Evolutionary conservation across 176 grass and related monocot species (phyloP), one percentile per base, ranked within the genome.

Genomic region (Hordeum marinum): DNA sequence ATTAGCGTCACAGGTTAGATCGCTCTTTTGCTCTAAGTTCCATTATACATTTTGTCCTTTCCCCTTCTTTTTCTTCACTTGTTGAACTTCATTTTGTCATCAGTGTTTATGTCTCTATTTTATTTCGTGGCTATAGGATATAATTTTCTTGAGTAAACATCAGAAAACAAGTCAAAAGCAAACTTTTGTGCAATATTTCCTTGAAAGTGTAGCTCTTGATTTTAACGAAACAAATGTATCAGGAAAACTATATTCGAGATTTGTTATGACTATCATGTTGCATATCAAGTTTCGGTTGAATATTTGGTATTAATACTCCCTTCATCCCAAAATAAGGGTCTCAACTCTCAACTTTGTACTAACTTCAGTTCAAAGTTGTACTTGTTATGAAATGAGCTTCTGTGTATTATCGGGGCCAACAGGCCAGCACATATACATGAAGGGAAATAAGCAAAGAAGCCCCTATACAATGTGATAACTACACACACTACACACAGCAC

Each of bases 1-100:
- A 83, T 94, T 99, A 89, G 94, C 94, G 29, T 94, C 94, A 80
- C 97, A 99, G 97, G 97, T 99, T 77, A 87, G 88, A 42, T 32
- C 45, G 78, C 60, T 79, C 61, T 58, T 78, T 61, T 80, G 42
- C 36, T 80, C 76, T n/a, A 87, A 84, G 34, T 86, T 66, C 37
- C 31, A 85, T 64, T 37, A 26, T 68, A 39, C 32, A 81, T 64
- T 86, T 23, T 32, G 27, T 76, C 20, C 42, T 68, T 43, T 43
- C 34, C 8, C 60, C 40, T 5, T 26, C 17, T 29, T 72, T 39
- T 64, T 83, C 45, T 83, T 72, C 73, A 29, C 45, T 66, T n/a
- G n/a, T 63, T 41, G 32, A 35, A 69, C 17, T 61, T 65, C 32
- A 43, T 20, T 4, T 73, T 79, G 17, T 52, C 40, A 72, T 73